A percentile compares a stretch with the other conserved stretches of the same genome.
Evolutionary conservation across 2,329 filamentous ascomycete species (phyloP).

Genomic region (Colletotrichum caudatum): DNA sequence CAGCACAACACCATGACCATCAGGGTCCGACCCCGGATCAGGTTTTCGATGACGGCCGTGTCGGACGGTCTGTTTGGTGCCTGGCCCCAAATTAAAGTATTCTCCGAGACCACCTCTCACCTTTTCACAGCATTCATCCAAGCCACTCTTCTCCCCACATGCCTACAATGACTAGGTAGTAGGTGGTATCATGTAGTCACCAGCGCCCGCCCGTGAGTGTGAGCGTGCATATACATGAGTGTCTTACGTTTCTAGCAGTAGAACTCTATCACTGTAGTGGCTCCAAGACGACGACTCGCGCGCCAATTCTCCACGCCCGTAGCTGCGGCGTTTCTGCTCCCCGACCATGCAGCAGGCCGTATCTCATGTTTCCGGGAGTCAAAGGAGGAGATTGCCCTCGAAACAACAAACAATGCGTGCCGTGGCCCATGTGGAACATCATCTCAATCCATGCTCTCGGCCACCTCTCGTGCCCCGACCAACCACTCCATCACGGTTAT

Average conservation of each 20-base stretch:
- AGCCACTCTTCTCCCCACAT: conserved; percentile 13
- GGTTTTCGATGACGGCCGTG: conserved; percentile 16
- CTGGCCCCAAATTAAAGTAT: background rate
- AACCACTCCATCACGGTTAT: background rate
- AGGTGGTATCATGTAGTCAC: background rate
- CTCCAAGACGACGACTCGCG: conserved; percentile 14
- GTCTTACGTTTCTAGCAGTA: conserved; percentile 4
- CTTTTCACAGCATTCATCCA: conserved; percentile 31
- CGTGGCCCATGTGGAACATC: background rate
- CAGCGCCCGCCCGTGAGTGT: background rate
- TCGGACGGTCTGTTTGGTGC: conserved; percentile 16
- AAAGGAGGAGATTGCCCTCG: background rate
- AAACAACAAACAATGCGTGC: background rate
- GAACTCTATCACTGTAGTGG: conserved; percentile 18
- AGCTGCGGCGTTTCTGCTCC: background rate
- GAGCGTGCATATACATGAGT: background rate
- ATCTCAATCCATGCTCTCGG: background rate
- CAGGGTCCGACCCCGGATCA: conserved; percentile 36
- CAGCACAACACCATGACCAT: conserved; percentile 27
- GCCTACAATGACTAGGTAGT: background rate
- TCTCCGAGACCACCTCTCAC: conserved; percentile 18
- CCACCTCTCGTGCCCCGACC: conserved; percentile 3
- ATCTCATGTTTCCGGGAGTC: background rate
- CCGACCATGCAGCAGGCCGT: background rate
- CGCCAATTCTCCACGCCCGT: background rate